Percentiles rank a stretch among this genome's conserved stretches.
Conservation (phyloP, 2,329 filamentous ascomycete species). For the Fusarium musae region DNA sequence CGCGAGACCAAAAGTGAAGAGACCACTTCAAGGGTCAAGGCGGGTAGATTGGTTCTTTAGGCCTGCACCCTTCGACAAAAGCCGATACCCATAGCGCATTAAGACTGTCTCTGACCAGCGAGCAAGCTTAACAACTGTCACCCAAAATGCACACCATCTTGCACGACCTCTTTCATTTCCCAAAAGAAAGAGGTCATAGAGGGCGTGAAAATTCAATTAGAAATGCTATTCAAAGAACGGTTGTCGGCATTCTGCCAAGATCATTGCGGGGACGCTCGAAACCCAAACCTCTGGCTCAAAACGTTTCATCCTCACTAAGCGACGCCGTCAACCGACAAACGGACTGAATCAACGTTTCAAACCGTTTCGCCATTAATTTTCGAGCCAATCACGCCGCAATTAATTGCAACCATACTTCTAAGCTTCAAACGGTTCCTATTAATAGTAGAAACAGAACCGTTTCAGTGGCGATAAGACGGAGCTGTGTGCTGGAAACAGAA, state of each 20-base stretch:
- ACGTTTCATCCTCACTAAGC: not conserved
- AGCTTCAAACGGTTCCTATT: constrained; percentile 1
- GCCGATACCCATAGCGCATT: accelerated
- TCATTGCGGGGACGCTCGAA: not conserved
- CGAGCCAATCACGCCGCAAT: accelerated
- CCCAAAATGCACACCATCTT: not conserved
- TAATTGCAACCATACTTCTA: not conserved
- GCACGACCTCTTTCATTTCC: too few species aligned
- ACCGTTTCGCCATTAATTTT: not conserved
- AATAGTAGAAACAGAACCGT: constrained; percentile 13
- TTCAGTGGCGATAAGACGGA: not conserved
- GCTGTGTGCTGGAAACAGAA: not conserved
- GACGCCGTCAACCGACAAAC: not conserved
- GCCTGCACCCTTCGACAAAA: too few species aligned
- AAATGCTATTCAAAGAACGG: not conserved
- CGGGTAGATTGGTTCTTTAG: too few species aligned
- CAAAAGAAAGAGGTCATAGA: accelerated
- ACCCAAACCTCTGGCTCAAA: not conserved
- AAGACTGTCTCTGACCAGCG: accelerated
- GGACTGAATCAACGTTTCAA: not conserved
- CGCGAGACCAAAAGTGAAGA: too few species aligned
- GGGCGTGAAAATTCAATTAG: not conserved
- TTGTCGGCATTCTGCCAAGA: not conserved
- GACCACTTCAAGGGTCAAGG: too few species aligned
- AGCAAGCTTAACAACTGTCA: not conserved